These are phyloP conservation scores for Globisporangium recalcitrans DNA, from an alignment of 352 stramenopile species.

Conservation along the genomic window DNA sequence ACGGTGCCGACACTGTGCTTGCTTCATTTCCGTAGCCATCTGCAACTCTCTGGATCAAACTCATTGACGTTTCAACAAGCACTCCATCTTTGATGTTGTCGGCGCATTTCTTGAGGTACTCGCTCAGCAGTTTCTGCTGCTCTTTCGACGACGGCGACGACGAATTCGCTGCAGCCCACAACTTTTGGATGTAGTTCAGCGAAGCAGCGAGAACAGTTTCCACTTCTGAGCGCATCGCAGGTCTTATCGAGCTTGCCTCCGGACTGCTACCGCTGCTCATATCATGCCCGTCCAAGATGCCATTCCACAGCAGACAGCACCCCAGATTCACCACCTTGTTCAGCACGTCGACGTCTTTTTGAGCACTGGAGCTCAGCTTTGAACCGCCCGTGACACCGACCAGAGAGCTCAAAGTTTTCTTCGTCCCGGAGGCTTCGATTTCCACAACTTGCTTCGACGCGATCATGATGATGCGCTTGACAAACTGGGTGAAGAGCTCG, in stretches of 20 bases:
- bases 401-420: constrained; percentile 67
- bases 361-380: constrained; percentile 37
- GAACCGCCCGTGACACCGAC: constrained; percentile 50
- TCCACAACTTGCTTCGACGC: constrained; percentile 68
- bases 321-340: constrained; percentile 71
- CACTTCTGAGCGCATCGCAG: constrained; percentile 40
- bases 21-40: constrained; percentile 40
- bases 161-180: constrained; percentile 42
- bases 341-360: constrained; percentile 67
- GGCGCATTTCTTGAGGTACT: constrained; percentile 72
- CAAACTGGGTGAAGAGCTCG: constrained; percentile 69
- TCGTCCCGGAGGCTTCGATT: constrained; percentile 53
- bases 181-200: constrained; percentile 66
- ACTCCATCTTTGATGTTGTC: constrained; percentile 54
- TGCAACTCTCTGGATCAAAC: constrained; percentile 63
- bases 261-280: constrained; percentile 16
- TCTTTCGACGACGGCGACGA: constrained; percentile 57
- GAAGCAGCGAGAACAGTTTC: constrained; percentile 59
- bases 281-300: constrained; percentile 33
- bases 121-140: constrained; percentile 59
- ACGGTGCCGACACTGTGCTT: constrained; percentile 29
- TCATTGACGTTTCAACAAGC: constrained; percentile 71
- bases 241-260: constrained; percentile 19
- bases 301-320: constrained; percentile 79
- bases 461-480: constrained; percentile 71